Percentiles rank a stretch among this genome's conserved stretches.
These are phyloP conservation scores for Termitomyces sp. DNA, from an alignment of 768 basidiomycete genomes.

Conservation along the genomic window DNA sequence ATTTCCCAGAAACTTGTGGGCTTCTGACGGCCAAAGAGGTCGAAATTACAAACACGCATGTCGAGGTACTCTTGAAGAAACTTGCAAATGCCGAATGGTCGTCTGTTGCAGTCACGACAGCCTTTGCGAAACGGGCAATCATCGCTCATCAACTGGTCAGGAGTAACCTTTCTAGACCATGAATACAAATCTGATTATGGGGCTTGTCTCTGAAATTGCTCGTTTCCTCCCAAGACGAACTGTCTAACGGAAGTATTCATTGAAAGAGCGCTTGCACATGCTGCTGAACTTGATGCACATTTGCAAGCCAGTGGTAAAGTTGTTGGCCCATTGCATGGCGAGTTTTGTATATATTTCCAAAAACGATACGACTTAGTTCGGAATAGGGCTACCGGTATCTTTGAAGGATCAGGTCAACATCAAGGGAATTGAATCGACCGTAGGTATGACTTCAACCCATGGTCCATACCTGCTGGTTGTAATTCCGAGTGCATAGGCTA, in stretches of 20 bases:
- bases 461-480: neutral
- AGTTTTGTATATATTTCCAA: constrained; percentile 4
- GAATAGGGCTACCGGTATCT: constrained; percentile 53
- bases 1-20: constrained; percentile 50
- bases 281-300: constrained; percentile 60
- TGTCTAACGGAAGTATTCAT: constrained; percentile 84
- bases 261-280: constrained; percentile 60
- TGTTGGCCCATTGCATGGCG: constrained; percentile 70
- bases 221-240: constrained; percentile 46
- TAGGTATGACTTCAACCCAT: constrained; percentile 35
- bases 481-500: constrained; percentile 41
- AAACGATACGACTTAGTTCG: neutral
- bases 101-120: constrained; percentile 62
- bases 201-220: neutral
- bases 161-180: constrained; percentile 10
- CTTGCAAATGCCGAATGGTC: constrained; percentile 54
- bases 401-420: constrained; percentile 72
- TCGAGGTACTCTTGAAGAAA: constrained; percentile 44
- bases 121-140: constrained; percentile 74
- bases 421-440: constrained; percentile 63
- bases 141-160: constrained; percentile 72
- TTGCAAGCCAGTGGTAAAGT: constrained; percentile 56
- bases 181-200: neutral
- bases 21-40: constrained; percentile 50
- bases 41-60: constrained; percentile 38